Evolutionary conservation across 2,329 filamentous ascomycete species (phyloP).

Genomic region (Cladosporium sp.): DNA sequence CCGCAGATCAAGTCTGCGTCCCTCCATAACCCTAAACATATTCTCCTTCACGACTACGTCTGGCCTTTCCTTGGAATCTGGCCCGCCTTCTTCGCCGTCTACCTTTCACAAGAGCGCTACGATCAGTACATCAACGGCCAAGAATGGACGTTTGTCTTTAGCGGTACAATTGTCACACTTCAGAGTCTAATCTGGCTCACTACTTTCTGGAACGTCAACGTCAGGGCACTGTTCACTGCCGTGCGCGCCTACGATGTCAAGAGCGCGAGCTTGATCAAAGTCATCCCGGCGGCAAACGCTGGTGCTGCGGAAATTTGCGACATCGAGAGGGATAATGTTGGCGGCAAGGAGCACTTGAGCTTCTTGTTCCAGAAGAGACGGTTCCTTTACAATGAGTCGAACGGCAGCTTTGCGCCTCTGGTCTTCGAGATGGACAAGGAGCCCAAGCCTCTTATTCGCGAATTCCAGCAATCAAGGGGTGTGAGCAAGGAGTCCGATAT

Average conservation of each 20-base stretch:
- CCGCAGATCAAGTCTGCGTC: constrained; percentile 82
- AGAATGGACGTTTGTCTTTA: constrained; percentile 98
- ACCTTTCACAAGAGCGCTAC: constrained; percentile 77
- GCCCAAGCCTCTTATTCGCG: constrained; percentile 71
- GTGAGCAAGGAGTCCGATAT: constrained; percentile 71
- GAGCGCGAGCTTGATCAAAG: constrained; percentile 81
- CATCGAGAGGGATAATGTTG: constrained; percentile 70
- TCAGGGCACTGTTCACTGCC: constrained; percentile 77
- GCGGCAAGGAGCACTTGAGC: constrained; percentile 70
- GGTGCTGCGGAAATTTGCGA: constrained; percentile 83
- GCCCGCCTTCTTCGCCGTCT: constrained; percentile 86
- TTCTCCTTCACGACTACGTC: constrained; percentile 78
- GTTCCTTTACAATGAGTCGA: constrained; percentile 74
- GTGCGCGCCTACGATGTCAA: constrained; percentile 64
- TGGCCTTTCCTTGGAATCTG: constrained; percentile 91
- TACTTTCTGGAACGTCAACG: constrained; percentile 94
- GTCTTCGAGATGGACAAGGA: constrained; percentile 78
- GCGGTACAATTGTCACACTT: constrained; percentile 76
- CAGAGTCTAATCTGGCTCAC: constrained; percentile 91
- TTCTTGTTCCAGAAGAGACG: constrained; percentile 98
- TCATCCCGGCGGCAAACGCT: constrained; percentile 84
- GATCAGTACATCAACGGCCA: constrained; percentile 86
- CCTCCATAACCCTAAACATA: constrained; percentile 78
- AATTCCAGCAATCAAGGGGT: constrained; percentile 76
- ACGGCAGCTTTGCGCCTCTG: constrained; percentile 73